Conservation (phyloP, 148 eudicot species). For the Polygonum aviculare region DNA sequence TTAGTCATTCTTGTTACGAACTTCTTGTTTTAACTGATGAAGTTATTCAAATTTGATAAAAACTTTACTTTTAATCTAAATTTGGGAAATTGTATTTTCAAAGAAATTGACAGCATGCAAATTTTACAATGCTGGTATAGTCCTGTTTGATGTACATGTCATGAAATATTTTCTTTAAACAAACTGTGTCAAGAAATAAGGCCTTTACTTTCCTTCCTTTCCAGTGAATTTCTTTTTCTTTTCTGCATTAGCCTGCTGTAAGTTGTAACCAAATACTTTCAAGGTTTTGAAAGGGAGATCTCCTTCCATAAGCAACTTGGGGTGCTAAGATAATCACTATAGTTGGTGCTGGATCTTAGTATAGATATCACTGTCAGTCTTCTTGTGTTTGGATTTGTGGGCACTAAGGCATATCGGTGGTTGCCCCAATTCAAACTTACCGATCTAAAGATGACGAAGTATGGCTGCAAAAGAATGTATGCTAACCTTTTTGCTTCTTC, state of each 20-base stretch:
- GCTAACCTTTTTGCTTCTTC: slow-evolving; percentile 17
- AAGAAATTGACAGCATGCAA: neutral
- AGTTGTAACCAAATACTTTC: neutral
- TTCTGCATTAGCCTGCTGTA: neutral
- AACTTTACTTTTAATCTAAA: neutral
- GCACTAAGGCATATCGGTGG: neutral
- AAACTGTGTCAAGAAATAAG: neutral
- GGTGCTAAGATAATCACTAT: neutral
- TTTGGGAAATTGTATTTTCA: neutral
- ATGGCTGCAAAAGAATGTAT: neutral
- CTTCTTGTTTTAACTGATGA: neutral
- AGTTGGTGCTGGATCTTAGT: neutral
- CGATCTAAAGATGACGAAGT: neutral
- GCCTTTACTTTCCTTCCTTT: neutral
- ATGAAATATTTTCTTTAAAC: neutral
- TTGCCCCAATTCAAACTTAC: neutral
- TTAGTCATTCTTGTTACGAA: neutral
- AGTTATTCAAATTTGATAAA: neutral
- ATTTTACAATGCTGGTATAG: neutral
- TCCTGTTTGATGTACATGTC: neutral
- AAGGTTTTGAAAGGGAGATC: neutral
- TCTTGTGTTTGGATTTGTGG: neutral
- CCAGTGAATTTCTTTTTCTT: neutral
- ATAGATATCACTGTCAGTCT: slow-evolving; percentile 12
- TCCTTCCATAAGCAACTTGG: neutral